phyloP scores from a whole-genome alignment of 2,329 filamentous ascomycete species.

The Cryphonectria parasitica region DNA sequence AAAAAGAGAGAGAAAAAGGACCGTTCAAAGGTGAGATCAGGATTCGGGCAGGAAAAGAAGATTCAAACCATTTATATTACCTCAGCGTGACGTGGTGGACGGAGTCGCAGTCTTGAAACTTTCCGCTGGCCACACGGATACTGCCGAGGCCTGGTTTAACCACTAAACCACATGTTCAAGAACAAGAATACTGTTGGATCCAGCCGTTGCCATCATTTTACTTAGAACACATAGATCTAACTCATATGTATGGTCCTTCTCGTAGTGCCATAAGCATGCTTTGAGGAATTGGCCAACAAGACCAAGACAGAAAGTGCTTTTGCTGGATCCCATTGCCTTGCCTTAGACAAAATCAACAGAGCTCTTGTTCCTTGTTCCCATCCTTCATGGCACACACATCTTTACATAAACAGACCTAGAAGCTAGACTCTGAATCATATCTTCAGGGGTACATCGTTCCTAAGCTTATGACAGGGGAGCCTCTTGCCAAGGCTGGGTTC shows the following conservation, averaged over 20 bases:
- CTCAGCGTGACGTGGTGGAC: conserved; percentile 26
- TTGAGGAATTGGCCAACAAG: background rate
- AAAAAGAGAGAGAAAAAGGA: background rate
- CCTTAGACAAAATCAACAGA: background rate
- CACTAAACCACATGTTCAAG: background rate
- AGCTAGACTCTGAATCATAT: background rate
- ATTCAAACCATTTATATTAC: conserved; percentile 20
- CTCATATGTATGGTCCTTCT: background rate
- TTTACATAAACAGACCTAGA: conserved; percentile 4
- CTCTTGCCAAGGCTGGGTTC: background rate
- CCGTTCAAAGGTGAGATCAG: background rate
- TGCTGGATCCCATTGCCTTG: conserved; percentile 2
- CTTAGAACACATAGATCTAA: background rate
- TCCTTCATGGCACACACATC: conserved; percentile 7
- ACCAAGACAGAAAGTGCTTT: background rate
- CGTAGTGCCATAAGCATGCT: background rate
- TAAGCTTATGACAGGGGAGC: background rate
- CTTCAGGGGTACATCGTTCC: background rate
- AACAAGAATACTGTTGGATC: background rate
- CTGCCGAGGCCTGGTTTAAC: background rate
- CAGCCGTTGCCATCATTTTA: background rate
- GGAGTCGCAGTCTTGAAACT: conserved; percentile 7
- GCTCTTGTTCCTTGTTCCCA: background rate
- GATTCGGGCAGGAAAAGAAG: conserved; percentile 7
- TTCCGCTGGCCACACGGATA: background rate